Evolutionary conservation across 2,329 filamentous ascomycete genomes (phyloP).

Genomic region (Colletotrichum gigasporum): DNA sequence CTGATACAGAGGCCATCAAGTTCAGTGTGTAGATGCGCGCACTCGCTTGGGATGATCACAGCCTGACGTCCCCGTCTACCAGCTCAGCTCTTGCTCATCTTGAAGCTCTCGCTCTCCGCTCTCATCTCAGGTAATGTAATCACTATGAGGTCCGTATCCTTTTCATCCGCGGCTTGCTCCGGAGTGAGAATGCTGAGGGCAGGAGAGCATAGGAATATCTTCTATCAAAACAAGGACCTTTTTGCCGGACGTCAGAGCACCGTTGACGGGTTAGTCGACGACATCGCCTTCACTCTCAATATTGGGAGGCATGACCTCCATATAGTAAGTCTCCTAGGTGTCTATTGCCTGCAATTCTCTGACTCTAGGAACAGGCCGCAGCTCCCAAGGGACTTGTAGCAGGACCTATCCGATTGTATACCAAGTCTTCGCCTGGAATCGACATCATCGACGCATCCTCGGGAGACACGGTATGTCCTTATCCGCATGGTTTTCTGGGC

Average conservation of each 20-base stretch:
- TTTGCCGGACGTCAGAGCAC: conserved; percentile 75
- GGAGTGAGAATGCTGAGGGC: not conserved
- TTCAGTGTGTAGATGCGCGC: conserved; percentile 54
- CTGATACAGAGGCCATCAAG: conserved; percentile 56
- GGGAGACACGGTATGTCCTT: conserved; percentile 40
- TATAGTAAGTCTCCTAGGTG: conserved; percentile 61
- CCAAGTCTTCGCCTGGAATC: conserved; percentile 31
- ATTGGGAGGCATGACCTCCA: conserved; percentile 73
- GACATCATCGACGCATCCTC: conserved; percentile 41
- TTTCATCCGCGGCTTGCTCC: not conserved
- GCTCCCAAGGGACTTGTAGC: conserved; percentile 77
- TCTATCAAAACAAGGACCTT: conserved; percentile 78
- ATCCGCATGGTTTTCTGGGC: not conserved
- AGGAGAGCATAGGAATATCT: conserved; percentile 71
- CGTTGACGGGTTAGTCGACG: conserved; percentile 79
- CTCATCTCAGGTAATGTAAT: conserved; percentile 62
- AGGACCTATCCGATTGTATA: conserved; percentile 62
- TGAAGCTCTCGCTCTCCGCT: conserved; percentile 69
- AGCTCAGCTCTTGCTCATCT: conserved; percentile 67
- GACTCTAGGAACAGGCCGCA: conserved; percentile 64
- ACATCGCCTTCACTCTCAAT: conserved; percentile 75
- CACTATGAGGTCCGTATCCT: conserved; percentile 67
- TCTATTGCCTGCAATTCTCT: not conserved
- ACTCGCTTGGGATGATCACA: not conserved
- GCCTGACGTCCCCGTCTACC: not conserved